Evolutionary conservation across 108 stramenopile species (phyloP).

Genomic region (Fragilaria crotonensis): DNA sequence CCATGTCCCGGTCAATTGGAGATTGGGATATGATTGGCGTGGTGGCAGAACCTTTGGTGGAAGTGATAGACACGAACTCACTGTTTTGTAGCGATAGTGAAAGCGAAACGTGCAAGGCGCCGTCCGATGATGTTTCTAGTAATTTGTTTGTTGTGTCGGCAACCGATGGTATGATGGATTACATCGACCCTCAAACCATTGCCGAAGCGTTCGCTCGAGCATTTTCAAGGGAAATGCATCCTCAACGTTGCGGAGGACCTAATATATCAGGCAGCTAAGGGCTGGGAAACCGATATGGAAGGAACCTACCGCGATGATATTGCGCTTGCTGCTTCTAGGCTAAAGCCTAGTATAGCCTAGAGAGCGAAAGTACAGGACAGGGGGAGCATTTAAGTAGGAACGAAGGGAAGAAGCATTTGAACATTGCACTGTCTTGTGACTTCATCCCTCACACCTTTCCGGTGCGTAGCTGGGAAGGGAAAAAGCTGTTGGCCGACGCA

Average conservation of each 20-base stretch:
- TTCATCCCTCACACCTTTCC: too few relatives aligned
- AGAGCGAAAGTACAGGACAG: too few relatives aligned
- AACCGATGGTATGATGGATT: slow-evolving; percentile 74
- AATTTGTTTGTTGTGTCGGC: slow-evolving; percentile 77
- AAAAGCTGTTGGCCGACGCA: too few relatives aligned
- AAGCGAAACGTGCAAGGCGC: background rate
- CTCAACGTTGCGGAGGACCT: slow-evolving; percentile 60
- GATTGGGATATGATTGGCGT: slow-evolving; percentile 54
- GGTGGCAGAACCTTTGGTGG: slow-evolving; percentile 51
- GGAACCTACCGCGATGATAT: slow-evolving; percentile 82
- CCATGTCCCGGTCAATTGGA: slow-evolving; percentile 55
- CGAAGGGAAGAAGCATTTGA: too few relatives aligned
- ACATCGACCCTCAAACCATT: slow-evolving; percentile 35
- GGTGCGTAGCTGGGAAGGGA: too few relatives aligned
- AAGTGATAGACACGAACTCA: too few relatives aligned
- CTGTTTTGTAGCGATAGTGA: too few relatives aligned
- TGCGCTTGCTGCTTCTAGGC: slow-evolving; percentile 46
- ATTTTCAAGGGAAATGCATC: slow-evolving; percentile 39
- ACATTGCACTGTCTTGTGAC: too few relatives aligned
- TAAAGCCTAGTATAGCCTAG: too few relatives aligned
- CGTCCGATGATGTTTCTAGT: background rate
- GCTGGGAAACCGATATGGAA: slow-evolving; percentile 64
- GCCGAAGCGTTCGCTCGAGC: slow-evolving; percentile 55
- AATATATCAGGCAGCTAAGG: slow-evolving; percentile 56
- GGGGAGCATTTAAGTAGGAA: too few relatives aligned